phyloP scores from a whole-genome alignment of 108 stramenopile species.

The Stephanodiscus minutulus region DNA sequence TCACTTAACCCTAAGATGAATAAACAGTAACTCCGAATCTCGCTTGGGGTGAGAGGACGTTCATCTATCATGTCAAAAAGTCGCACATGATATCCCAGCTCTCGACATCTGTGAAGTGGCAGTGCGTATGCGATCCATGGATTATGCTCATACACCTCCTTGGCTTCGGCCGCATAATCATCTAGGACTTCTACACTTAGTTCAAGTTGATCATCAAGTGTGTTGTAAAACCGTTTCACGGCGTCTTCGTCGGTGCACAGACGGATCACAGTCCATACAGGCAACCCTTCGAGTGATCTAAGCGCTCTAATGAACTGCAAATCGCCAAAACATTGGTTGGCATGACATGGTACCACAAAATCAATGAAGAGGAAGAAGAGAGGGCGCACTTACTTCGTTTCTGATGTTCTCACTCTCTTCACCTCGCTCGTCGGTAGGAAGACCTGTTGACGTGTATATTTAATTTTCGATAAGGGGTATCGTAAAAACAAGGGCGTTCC shows the following conservation, averaged over 20 bases:
- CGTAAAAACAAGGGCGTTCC: not conserved
- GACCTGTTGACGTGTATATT: not conserved
- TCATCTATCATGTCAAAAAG: constrained; percentile 83
- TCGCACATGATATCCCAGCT: constrained; percentile 65
- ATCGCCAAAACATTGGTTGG: not conserved
- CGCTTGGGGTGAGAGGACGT: constrained; percentile 57
- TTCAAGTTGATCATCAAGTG: constrained; percentile 68
- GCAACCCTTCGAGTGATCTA: constrained; percentile 62
- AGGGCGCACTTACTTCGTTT: constrained; percentile 9
- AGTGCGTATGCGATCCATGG: constrained; percentile 76
- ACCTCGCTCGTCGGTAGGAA: constrained; percentile 54
- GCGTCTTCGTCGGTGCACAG: constrained; percentile 81
- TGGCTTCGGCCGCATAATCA: constrained; percentile 75
- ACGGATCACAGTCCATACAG: constrained; percentile 75
- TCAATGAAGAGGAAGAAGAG: not conserved
- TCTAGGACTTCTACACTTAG: constrained; percentile 78
- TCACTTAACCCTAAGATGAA: constrained; percentile 72
- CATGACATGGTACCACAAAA: not conserved
- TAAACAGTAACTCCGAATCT: constrained; percentile 63
- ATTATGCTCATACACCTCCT: constrained; percentile 66
- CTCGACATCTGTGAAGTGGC: constrained; percentile 69
- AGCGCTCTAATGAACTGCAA: constrained; percentile 46
- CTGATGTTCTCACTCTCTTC: constrained; percentile 26
- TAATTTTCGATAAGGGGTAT: not conserved
- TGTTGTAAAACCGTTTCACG: constrained; percentile 72